Evolutionary conservation across 2,329 filamentous ascomycete genomes (phyloP).

Genomic region (Gaeumannomyces tritici): DNA sequence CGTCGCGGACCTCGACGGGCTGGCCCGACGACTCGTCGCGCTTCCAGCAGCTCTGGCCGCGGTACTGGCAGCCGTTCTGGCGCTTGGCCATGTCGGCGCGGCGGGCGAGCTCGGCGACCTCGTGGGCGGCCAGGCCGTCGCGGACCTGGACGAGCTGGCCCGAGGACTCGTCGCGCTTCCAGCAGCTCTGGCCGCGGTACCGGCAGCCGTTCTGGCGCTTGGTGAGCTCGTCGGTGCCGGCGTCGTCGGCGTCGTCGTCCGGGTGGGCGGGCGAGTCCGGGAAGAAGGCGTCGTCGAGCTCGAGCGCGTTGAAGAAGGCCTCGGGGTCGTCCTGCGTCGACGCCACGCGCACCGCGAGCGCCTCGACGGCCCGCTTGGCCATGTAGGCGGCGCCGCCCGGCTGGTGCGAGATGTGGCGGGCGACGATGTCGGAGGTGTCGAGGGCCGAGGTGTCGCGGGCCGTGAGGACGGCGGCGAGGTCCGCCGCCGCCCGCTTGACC

Average conservation of each 20-base stretch:
- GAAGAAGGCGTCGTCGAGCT: constrained; percentile 10
- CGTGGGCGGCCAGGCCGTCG: not conserved
- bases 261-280: not conserved
- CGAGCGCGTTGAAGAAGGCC: constrained; percentile 11
- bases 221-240: not conserved
- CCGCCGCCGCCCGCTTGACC: constrained; percentile 10
- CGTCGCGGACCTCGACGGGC: constrained; percentile 6
- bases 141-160: constrained; percentile 8
- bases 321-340: constrained; percentile 11
- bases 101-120: not conserved
- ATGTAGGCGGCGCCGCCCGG: constrained; percentile 9
- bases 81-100: constrained; percentile 8
- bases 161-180: constrained; percentile 7
- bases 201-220: constrained; percentile 1
- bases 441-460: not conserved
- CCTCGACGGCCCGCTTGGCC: constrained; percentile 11
- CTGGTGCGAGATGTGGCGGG: constrained; percentile 9
- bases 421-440: constrained; percentile 1
- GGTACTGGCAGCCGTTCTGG: constrained; percentile 8
- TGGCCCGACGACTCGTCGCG: constrained; percentile 9
- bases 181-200: not conserved
- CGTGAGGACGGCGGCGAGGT: constrained; percentile 6
- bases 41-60: constrained; percentile 26
- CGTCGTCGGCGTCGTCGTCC: not conserved
- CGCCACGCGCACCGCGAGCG: constrained; percentile 12